Evolutionary conservation across 2,329 filamentous ascomycete genomes (phyloP).

Genomic region (Phaeomoniella chlamydospora): DNA sequence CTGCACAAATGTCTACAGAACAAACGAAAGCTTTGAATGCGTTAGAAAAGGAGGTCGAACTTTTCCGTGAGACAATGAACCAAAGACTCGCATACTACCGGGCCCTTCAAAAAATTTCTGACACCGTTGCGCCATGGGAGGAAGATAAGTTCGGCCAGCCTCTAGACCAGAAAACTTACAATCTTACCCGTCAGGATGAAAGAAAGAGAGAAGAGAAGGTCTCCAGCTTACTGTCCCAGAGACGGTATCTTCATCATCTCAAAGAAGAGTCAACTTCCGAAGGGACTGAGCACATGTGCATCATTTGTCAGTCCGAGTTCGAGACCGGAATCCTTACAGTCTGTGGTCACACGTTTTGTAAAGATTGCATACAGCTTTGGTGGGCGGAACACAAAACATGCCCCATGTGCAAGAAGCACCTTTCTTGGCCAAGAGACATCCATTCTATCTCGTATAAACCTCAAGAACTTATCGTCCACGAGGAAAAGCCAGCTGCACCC

Average conservation of each 20-base stretch:
- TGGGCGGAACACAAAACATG: conserved; percentile 60
- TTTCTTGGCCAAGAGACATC: conserved; percentile 49
- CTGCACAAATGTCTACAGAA: conserved; percentile 36
- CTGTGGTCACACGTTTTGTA: conserved; percentile 87
- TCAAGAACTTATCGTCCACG: conserved; percentile 53
- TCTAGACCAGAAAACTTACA: conserved; percentile 35
- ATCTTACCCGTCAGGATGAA: conserved; percentile 30
- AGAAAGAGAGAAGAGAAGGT: conserved; percentile 42
- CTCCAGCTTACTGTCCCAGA: conserved; percentile 52
- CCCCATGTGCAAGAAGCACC: conserved; percentile 63
- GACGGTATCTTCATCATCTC: conserved; percentile 56
- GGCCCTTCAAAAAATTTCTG: conserved; percentile 81
- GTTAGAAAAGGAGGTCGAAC: conserved; percentile 53
- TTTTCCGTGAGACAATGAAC: conserved; percentile 70
- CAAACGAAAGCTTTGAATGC: conserved; percentile 36
- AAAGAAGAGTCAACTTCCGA: conserved; percentile 47
- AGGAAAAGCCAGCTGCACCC: conserved; percentile 25
- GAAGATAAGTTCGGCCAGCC: conserved; percentile 41
- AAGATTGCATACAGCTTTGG: conserved; percentile 73
- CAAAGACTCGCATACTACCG: conserved; percentile 76
- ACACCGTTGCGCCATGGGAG: conserved; percentile 65
- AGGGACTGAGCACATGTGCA: conserved; percentile 52
- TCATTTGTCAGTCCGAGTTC: conserved; percentile 72
- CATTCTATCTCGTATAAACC: conserved; percentile 78
- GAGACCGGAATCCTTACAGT: conserved; percentile 68